Evolutionary conservation across 2,329 filamentous ascomycete genomes (phyloP), one percentile per base, ranked within the genome.

Genomic region (Botrytis deweyae): DNA sequence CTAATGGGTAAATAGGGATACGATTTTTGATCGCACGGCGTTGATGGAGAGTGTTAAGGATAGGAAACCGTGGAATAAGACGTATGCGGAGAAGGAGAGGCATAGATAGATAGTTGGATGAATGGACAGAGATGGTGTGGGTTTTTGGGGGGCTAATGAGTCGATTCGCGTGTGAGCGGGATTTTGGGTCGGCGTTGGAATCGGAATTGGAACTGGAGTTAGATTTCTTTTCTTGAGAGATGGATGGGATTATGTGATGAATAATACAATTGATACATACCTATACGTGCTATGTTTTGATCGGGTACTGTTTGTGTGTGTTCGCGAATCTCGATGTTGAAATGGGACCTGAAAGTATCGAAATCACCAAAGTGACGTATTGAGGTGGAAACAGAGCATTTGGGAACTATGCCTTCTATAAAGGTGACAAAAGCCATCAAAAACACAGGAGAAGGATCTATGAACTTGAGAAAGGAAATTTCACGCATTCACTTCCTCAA

Each of bases 21-120:
- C 75, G 59, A 75, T 75, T 58, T 70, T 75, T 40, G 74, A 76
- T 63, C 71, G 75, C 14, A 76, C 75, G 49, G 69, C 70, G 10
- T 66, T 76, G 65, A 72, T 75, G 72, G 59, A 74, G 40, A 66
- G 74, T 44, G 74, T 52, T 3, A 76, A 76, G 64, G 64, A 68
- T 42, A 20, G 22, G 33, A 76, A 75, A 49, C 75, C 75, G 0
- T 75, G 75, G 74, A 76, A 76, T 36, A 75, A 74, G 63, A 73
- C 74, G 3, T 65, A 69, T 67, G 58, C 70, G 2, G 75, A 76
- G 63, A 65, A 72, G 22, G 73, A 75, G 61, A 74, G 66, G 38
- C 66, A 69, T 33, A 58, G 38, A 58, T 69, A 69, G 44, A 36
- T 9, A 8, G 12, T 14, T 14, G 12, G 3, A 38, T 38, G 33